These are phyloP conservation scores for Curvularia sp. DNA, from an alignment of 2,329 filamentous ascomycete species.

Conservation along the genomic window DNA sequence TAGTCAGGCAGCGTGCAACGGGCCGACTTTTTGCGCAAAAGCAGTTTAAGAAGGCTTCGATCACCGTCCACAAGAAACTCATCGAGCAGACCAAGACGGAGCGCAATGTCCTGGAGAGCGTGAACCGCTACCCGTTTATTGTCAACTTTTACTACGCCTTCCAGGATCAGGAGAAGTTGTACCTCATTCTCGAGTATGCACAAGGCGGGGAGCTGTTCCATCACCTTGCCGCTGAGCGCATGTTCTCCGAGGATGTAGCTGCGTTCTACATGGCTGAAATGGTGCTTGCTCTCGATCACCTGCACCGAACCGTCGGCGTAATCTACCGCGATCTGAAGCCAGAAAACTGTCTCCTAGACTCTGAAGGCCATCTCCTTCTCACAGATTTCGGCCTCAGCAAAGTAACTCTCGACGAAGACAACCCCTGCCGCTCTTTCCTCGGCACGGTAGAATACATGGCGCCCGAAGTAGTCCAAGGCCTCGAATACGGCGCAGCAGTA, in stretches of 20 bases:
- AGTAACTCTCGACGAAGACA: conserved; percentile 77
- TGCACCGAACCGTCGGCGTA: conserved; percentile 90
- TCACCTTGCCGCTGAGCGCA: conserved; percentile 90
- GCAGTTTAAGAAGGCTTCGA: conserved; percentile 95
- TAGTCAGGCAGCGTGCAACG: conserved; percentile 88
- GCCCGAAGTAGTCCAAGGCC: conserved; percentile 87
- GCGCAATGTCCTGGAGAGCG: conserved; percentile 89
- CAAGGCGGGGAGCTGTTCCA: conserved; percentile 96
- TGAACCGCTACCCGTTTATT: conserved; percentile 96
- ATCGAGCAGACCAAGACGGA: conserved; percentile 98
- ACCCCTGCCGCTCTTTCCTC: conserved; percentile 83
- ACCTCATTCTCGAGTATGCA: conserved; percentile 96
- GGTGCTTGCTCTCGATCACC: conserved; percentile 89
- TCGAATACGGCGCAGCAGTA: conserved; percentile 90
- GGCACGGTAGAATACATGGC: conserved; percentile 99
- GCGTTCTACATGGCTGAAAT: conserved; percentile 99
- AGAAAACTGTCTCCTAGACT: conserved; percentile 93
- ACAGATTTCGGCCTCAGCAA: conserved; percentile 98
- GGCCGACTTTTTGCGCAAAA: conserved; percentile 96
- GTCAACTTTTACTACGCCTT: conserved; percentile 99
- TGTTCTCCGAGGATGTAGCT: conserved; percentile 88
- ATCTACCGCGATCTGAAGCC: conserved; percentile 98
- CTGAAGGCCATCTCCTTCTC: conserved; percentile 88
- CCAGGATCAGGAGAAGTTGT: conserved; percentile 96
- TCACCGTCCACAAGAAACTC: conserved; percentile 93